Evolutionary conservation across 2,329 filamentous ascomycete species (phyloP).

Genomic region (Pseudogymnoascus sp.): DNA sequence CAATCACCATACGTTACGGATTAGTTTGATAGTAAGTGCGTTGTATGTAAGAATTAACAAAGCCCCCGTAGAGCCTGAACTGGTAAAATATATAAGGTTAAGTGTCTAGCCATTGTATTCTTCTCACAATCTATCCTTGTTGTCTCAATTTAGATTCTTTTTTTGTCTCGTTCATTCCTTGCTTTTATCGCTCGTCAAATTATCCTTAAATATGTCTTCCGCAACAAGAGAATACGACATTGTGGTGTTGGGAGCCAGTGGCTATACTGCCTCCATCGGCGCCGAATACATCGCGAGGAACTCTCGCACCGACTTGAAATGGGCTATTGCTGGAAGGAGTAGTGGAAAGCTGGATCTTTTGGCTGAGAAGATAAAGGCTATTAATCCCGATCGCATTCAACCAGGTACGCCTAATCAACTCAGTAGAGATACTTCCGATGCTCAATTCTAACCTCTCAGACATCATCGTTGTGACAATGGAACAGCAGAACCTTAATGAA

Average conservation of each 20-base stretch:
- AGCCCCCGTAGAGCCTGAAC: neutral
- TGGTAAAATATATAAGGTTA: constrained; percentile 3
- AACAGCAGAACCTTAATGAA: constrained; percentile 7
- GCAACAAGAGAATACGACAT: constrained; percentile 44
- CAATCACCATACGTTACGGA: neutral
- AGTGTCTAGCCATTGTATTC: neutral
- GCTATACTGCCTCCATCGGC: constrained; percentile 55
- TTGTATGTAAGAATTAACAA: neutral
- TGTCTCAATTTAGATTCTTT: neutral
- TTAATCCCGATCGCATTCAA: constrained; percentile 45
- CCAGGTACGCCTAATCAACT: constrained; percentile 38
- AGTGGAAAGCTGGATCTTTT: constrained; percentile 41
- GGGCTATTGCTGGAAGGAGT: constrained; percentile 54
- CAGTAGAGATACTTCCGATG: neutral
- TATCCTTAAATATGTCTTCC: neutral
- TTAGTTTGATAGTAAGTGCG: neutral
- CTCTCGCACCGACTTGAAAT: constrained; percentile 53
- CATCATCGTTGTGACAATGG: constrained; percentile 13
- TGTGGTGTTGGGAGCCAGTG: constrained; percentile 55
- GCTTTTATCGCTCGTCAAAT: neutral
- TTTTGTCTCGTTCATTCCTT: neutral
- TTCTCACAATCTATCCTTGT: neutral
- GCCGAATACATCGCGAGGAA: constrained; percentile 51
- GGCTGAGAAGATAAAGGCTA: constrained; percentile 41
- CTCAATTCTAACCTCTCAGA: neutral